phyloP scores from a whole-genome alignment of 768 basidiomycete species.

The Suillus subluteus region DNA sequence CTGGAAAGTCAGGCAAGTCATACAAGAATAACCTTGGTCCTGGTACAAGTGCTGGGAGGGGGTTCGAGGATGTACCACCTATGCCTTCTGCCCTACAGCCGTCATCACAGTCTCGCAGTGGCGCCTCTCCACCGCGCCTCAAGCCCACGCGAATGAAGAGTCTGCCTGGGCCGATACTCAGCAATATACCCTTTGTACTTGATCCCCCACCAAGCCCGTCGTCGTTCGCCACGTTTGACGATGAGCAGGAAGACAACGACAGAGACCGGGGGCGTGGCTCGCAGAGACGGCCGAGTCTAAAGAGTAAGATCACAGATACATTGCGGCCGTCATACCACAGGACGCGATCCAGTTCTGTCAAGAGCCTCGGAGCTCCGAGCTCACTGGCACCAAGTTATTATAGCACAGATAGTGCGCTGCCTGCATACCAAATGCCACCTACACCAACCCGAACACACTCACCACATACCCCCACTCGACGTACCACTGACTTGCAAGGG shows the following conservation, averaged over 20 bases:
- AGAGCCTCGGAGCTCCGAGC: conserved; percentile 36
- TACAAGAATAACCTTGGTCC: conserved; percentile 23
- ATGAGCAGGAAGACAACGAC: conserved; percentile 29
- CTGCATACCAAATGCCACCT: conserved; percentile 22
- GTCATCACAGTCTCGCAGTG: not conserved
- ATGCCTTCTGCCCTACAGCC: conserved; percentile 28
- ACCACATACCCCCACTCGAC: conserved; percentile 27
- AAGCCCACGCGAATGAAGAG: conserved; percentile 51
- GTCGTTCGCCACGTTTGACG: conserved; percentile 25
- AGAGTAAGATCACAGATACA: conserved; percentile 36
- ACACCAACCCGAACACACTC: conserved; percentile 20
- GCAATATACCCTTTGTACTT: conserved; percentile 25
- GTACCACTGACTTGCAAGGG: conserved; percentile 28
- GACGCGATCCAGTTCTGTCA: conserved; percentile 37
- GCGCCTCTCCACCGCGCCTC: not conserved
- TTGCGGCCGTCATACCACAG: conserved; percentile 36
- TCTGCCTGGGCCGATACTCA: conserved; percentile 43
- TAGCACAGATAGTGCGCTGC: conserved; percentile 25
- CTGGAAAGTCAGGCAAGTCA: conserved; percentile 36
- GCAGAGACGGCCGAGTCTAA: conserved; percentile 35
- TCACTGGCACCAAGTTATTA: conserved; percentile 27
- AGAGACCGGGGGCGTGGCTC: conserved; percentile 27
- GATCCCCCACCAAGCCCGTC: conserved; percentile 35
- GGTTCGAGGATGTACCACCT: conserved; percentile 31
- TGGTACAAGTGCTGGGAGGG: not conserved